A percentile compares a stretch with the other conserved stretches of the same genome.
Evolutionary conservation across 2,329 filamentous ascomycete genomes (phyloP).

Genomic region (Aspergillus pseudonomiae): DNA sequence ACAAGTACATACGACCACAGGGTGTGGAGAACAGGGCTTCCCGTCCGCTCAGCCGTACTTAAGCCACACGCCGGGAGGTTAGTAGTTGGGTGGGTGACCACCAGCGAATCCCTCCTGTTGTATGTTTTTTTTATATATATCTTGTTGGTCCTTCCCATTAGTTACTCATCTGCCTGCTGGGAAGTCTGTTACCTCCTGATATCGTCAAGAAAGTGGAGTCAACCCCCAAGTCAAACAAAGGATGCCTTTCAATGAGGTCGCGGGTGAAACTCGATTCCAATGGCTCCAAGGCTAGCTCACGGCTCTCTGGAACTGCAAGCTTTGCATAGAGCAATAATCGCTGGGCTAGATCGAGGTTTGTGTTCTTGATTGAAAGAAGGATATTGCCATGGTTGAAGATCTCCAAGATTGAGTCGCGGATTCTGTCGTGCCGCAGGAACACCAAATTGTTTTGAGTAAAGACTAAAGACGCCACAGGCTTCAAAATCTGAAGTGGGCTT

Average conservation of each 20-base stretch:
- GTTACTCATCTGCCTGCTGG: too few species aligned
- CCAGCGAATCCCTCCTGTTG: too few species aligned
- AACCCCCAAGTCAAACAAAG: conserved; percentile 46
- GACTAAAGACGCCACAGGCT: conserved; percentile 36
- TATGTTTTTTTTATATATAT: too few species aligned
- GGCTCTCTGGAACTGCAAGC: conserved; percentile 28
- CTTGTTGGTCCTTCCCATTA: too few species aligned
- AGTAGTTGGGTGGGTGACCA: too few species aligned
- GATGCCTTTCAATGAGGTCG: conserved; percentile 37
- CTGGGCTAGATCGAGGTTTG: conserved; percentile 36
- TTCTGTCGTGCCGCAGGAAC: conserved; percentile 40
- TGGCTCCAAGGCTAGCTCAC: conserved; percentile 34
- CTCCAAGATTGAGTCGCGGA: conserved; percentile 36
- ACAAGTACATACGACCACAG: too few species aligned
- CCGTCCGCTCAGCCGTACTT: too few species aligned
- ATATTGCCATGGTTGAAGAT: conserved; percentile 36
- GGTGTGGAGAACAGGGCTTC: too few species aligned
- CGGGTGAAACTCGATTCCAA: conserved; percentile 31
- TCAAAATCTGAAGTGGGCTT: conserved; percentile 31
- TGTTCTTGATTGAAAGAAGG: conserved; percentile 33
- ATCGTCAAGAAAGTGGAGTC: too few species aligned
- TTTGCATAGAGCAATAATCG: conserved; percentile 42
- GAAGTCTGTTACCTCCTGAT: too few species aligned
- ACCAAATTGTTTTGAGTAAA: conserved; percentile 39
- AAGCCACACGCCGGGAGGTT: too few species aligned